Conservation (phyloP, 2,329 filamentous ascomycete genomes). For the Cytospora leucostoma region DNA sequence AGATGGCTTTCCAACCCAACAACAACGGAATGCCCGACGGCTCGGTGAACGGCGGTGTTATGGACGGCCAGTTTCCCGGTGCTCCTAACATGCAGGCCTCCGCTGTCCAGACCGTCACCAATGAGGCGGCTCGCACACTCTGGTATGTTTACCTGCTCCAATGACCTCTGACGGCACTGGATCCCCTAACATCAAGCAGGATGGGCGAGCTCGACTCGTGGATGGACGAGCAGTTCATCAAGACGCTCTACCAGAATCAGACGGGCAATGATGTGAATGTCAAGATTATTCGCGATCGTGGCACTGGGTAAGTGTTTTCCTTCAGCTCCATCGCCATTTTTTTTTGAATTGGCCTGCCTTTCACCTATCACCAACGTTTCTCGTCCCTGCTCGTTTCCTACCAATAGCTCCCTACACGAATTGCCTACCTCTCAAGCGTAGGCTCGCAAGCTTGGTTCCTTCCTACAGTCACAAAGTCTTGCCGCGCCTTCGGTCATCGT, state of each 20-base stretch:
- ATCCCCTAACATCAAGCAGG: slow-evolving; percentile 52
- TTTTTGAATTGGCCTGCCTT: background rate
- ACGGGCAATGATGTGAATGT: slow-evolving; percentile 95
- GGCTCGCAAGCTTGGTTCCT: too few species aligned
- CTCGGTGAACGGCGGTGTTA: slow-evolving; percentile 15
- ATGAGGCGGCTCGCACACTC: slow-evolving; percentile 26
- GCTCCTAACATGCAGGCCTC: slow-evolving; percentile 20
- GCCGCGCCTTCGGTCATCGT: too few species aligned
- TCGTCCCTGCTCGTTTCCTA: too few species aligned
- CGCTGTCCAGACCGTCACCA: slow-evolving; percentile 15
- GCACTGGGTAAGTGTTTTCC: slow-evolving; percentile 73
- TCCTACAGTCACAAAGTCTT: too few species aligned
- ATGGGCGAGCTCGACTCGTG: slow-evolving; percentile 99
- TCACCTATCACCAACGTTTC: background rate
- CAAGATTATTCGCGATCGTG: slow-evolving; percentile 99
- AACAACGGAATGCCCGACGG: slow-evolving; percentile 20
- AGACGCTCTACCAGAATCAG: slow-evolving; percentile 84
- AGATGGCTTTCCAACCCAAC: slow-evolving; percentile 19
- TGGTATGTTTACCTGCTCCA: slow-evolving; percentile 12
- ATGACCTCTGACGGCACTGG: too few species aligned
- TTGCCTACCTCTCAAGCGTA: too few species aligned
- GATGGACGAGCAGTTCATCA: slow-evolving; percentile 99
- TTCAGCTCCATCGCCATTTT: background rate
- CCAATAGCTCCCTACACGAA: too few species aligned
- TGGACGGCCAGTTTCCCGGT: slow-evolving; percentile 23